phyloP scores from a whole-genome alignment of 2,329 filamentous ascomycete species.

The Pestalotiopsis sp. region DNA sequence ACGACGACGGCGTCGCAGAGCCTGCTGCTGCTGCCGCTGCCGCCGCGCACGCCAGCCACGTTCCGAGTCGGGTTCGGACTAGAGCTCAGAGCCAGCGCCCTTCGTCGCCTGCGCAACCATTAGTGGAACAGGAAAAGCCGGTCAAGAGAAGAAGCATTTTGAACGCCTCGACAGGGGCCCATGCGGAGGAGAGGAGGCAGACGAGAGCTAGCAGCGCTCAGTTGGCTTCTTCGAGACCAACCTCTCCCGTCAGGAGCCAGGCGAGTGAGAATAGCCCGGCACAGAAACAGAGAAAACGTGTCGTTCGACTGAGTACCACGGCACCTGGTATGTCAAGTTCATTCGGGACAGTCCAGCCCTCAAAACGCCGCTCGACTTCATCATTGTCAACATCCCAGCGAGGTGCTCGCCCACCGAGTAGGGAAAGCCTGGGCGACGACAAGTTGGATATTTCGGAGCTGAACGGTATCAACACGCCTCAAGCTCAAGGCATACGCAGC shows the following conservation, averaged over 20 bases:
- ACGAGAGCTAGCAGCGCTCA: slow-evolving; percentile 53
- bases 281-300: slow-evolving; percentile 48
- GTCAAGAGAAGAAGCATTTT: slow-evolving; percentile 52
- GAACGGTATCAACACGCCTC: slow-evolving; percentile 55
- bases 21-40: neutral
- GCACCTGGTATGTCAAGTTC: slow-evolving; percentile 37
- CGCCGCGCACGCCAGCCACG: slow-evolving; percentile 42
- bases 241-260: slow-evolving; percentile 47
- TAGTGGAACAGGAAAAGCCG: slow-evolving; percentile 28
- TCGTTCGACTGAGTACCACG: slow-evolving; percentile 59
- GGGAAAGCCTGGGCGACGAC: slow-evolving; percentile 44
- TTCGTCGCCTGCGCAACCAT: slow-evolving; percentile 38
- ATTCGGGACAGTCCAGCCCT: slow-evolving; percentile 28
- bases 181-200: slow-evolving; percentile 46
- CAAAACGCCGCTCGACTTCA: slow-evolving; percentile 54
- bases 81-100: slow-evolving; percentile 45
- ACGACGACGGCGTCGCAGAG: slow-evolving; percentile 59
- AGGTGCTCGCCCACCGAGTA: slow-evolving; percentile 41
- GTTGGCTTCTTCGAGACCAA: slow-evolving; percentile 38
- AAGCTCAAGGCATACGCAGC: slow-evolving; percentile 48
- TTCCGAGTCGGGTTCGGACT: slow-evolving; percentile 40
- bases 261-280: slow-evolving; percentile 51
- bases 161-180: slow-evolving; percentile 44
- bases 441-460: slow-evolving; percentile 35
- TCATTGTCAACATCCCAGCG: slow-evolving; percentile 41